Conservation (phyloP, 345 rosid genomes). For the Eucalyptus camaldulensis region DNA sequence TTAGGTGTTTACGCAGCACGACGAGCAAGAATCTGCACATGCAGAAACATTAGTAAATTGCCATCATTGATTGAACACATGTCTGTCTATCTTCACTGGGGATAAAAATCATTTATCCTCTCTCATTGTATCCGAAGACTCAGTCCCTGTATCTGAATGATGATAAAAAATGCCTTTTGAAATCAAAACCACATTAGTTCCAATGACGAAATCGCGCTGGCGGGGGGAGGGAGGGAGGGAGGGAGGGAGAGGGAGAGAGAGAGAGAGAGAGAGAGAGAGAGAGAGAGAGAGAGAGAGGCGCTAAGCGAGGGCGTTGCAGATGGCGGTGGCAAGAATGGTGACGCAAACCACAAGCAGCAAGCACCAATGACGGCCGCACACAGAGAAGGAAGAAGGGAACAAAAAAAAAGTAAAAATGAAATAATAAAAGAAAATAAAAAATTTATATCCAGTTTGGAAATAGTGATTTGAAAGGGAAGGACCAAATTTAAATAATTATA, state of each 20-base stretch:
- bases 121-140: no score
- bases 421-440: background rate
- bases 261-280: background rate
- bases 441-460: background rate
- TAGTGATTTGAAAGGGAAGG: background rate
- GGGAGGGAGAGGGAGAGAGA: background rate
- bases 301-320: background rate
- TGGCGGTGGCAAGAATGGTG: background rate
- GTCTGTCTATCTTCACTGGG: background rate
- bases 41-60: background rate
- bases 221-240: background rate
- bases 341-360: background rate
- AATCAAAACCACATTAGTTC: background rate
- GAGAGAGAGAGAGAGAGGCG: background rate
- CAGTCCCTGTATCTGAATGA: background rate
- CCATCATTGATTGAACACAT: background rate
- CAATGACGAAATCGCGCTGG: background rate
- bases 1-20: background rate
- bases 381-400: background rate
- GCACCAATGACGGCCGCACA: background rate
- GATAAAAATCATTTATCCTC: background rate
- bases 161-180: background rate
- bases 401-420: rapidly evolving
- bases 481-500: background rate
- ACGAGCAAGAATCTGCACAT: background rate